Evolutionary conservation across 257 asterid genomes (phyloP), one percentile per base, ranked within the genome.

Genomic region (Plantago major): DNA sequence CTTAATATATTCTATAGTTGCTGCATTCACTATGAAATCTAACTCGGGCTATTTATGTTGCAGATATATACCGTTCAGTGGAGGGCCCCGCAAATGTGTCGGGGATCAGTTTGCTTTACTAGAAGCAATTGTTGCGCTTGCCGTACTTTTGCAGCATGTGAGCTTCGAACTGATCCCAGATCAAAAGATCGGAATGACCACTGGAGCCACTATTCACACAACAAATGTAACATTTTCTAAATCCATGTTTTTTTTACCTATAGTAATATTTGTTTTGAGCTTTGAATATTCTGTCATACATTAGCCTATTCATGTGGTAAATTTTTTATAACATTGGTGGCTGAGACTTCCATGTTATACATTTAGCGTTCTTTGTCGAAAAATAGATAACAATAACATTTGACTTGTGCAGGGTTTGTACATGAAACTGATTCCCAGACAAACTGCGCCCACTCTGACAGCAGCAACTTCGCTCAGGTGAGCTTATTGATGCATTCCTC

Each of bases 151-250:
- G 69, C 96, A 89, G 82, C 82, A 79, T 70, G 47, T 81, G 11
- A 73, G 53, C 51, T 89, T 92, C 9, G 95, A 92, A 52, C 70
- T 92, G 74, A 59, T 89, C 64, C 97, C 97, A 1, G 85, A 84
- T 77, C 99, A 92, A 77, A 84, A 73, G 22, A 92, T 92, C 54
- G 69, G 89, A 74, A 92, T 89, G 97, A 92, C 99, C 46, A 92
- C 97, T 22, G 97, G 97, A 60, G 99, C 99, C 74, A 92, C 98
- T 15, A 92, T 92, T 69, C 98, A 92, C 78, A 92, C 98, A 3
- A 80, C 96, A 57, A 86, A 92, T 48, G 99, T 89, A 84, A 84
- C 12, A 46, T 42, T 40, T 49, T 38, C n/a, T 49, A 38, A 7
- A 10, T 54, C 55, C 4, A 15, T 40, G 42, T 58, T 60, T 51